phyloP scores from a whole-genome alignment of 179 eudicot species.

The Heliamphora pulchella region DNA sequence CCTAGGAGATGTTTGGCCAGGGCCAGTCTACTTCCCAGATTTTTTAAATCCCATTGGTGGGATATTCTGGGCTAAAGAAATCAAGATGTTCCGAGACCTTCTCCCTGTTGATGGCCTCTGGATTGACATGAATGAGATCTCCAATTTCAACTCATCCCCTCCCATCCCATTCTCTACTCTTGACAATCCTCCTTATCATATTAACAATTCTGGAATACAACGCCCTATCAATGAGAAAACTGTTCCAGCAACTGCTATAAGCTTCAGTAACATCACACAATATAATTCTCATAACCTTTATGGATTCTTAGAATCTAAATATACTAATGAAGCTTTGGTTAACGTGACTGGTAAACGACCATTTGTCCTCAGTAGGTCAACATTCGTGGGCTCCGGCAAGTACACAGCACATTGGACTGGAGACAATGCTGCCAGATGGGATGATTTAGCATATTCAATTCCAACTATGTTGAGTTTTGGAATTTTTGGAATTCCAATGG shows the following conservation, averaged over 20 bases:
- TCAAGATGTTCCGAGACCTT: conserved; percentile 32
- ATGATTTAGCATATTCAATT: conserved; percentile 57
- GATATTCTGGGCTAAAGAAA: conserved; percentile 48
- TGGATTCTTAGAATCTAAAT: conserved; percentile 59
- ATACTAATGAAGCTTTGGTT: conserved; percentile 52
- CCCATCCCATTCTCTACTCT: conserved; percentile 45
- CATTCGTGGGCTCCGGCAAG: conserved; percentile 76
- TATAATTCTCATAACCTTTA: conserved; percentile 66
- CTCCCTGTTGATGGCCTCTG: conserved; percentile 50
- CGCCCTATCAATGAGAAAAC: conserved; percentile 42
- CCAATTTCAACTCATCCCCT: conserved; percentile 39
- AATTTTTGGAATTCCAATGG: conserved; percentile 77
- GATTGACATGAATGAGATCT: conserved; percentile 67
- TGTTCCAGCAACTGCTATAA: conserved; percentile 56
- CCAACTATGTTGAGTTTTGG: conserved; percentile 61
- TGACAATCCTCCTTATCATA: conserved; percentile 71
- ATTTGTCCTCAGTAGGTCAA: conserved; percentile 60
- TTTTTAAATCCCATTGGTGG: conserved; percentile 38
- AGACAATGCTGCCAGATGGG: conserved; percentile 74
- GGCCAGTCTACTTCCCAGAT: conserved; percentile 57
- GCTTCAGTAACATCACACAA: conserved; percentile 44
- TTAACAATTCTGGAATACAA: conserved; percentile 47
- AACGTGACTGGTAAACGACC: conserved; percentile 53
- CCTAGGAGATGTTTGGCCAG: conserved; percentile 62
- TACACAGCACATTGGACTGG: conserved; percentile 96